Percentiles rank a stretch among this genome's conserved stretches.
Conservation (phyloP, 306 rosid genomes). For the Lupinus albus region DNA sequence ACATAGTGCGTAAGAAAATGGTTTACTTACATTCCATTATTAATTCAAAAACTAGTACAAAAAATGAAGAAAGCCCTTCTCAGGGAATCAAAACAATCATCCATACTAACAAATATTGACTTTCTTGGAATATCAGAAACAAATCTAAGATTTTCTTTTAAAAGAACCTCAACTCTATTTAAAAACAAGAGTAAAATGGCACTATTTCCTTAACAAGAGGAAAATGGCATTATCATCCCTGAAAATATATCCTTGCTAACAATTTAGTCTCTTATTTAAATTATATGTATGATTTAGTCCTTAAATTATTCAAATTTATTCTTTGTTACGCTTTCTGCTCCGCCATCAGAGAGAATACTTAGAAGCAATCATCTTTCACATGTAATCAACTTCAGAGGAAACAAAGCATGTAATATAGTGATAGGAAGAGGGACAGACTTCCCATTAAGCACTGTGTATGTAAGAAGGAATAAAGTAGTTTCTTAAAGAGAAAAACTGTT, state of each 20-base stretch:
- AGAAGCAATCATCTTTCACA: background rate
- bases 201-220: background rate
- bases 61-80: background rate
- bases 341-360: constrained; percentile 16
- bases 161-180: background rate
- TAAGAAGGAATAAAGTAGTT: no score
- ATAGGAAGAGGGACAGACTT: no score
- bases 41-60: background rate
- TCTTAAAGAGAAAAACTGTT: no score
- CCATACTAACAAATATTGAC: constrained; percentile 1
- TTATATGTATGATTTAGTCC: constrained; percentile 1
- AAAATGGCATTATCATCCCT: constrained; percentile 14
- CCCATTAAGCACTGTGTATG: no score
- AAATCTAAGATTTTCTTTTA: background rate
- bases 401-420: no score
- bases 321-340: background rate
- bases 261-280: background rate
- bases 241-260: background rate
- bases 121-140: constrained; percentile 15
- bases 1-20: background rate
- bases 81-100: background rate
- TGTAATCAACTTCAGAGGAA: no score
- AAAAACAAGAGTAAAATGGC: background rate
- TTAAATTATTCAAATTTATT: background rate
- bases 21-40: background rate